Conservation (phyloP, 208 protist genomes). For the Leishmania martiniquensis region DNA sequence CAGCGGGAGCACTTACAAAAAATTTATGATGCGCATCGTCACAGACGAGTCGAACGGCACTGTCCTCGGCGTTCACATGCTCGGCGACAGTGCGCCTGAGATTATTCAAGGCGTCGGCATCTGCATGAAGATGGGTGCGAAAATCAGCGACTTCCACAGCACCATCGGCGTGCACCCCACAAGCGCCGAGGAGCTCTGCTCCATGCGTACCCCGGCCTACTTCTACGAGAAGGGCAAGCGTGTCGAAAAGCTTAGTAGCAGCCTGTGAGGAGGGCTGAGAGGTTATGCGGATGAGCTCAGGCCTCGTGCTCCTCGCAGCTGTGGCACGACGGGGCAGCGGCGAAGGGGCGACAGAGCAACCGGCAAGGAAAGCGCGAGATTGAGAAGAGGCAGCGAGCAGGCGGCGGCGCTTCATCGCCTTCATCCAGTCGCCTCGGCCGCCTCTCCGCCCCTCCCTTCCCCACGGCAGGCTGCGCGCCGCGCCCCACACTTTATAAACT, state of each 20-base stretch:
- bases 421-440: neutral
- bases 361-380: neutral
- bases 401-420: neutral
- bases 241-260: conserved; percentile 72
- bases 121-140: conserved; percentile 91
- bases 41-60: conserved; percentile 77
- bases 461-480: neutral
- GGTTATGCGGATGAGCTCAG: no score
- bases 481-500: no score
- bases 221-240: conserved; percentile 78
- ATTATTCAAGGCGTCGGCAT: conserved; percentile 93
- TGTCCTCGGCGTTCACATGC: conserved; percentile 91
- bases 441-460: neutral
- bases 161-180: conserved; percentile 97
- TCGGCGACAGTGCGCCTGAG: conserved; percentile 84
- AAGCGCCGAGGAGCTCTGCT: conserved; percentile 93
- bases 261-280: conserved; percentile 34
- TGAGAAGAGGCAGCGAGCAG: neutral
- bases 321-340: neutral
- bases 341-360: neutral
- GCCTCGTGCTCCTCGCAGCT: neutral
- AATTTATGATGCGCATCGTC: conserved; percentile 87
- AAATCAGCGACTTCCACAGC: conserved; percentile 94
- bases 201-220: conserved; percentile 85
- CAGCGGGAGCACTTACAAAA: conserved; percentile 84